These are phyloP conservation scores for Trichophyton simii DNA, from an alignment of 2,329 filamentous ascomycete species.

Conservation along the genomic window DNA sequence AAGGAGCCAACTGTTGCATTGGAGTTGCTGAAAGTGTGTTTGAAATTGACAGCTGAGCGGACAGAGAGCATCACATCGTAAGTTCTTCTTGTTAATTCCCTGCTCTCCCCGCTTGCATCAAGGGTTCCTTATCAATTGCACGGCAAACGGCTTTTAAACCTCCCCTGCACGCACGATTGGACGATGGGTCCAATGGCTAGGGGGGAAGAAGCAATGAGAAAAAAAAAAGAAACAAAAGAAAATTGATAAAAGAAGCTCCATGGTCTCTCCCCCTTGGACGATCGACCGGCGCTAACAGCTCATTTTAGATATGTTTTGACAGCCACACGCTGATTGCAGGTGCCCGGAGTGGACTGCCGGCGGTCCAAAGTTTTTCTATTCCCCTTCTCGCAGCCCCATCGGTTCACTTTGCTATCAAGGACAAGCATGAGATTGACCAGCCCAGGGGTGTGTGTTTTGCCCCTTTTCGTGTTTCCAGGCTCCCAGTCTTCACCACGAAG, in stretches of 20 bases:
- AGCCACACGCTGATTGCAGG: slow-evolving; percentile 8
- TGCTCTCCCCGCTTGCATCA: not conserved
- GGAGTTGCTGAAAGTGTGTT: slow-evolving; percentile 72
- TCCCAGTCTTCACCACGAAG: too few species aligned
- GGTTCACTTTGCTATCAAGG: not conserved
- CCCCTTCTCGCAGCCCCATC: not conserved
- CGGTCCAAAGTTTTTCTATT: not conserved
- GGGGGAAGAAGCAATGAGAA: too few species aligned
- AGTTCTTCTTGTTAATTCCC: slow-evolving; percentile 19
- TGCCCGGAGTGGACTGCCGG: slow-evolving; percentile 1
- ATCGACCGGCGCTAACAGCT: slow-evolving; percentile 1
- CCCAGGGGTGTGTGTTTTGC: not conserved
- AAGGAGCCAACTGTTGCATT: slow-evolving; percentile 64
- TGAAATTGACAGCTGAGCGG: slow-evolving; percentile 88
- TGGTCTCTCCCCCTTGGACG: not conserved
- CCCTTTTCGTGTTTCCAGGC: not conserved
- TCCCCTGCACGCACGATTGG: not conserved
- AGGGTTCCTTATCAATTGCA: not conserved
- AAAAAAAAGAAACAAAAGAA: not conserved
- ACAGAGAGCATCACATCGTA: slow-evolving; percentile 60
- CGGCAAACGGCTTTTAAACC: not conserved
- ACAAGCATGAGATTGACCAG: not conserved
- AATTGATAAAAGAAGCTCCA: not conserved
- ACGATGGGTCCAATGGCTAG: not conserved
- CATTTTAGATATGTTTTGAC: slow-evolving; percentile 10